Evolutionary conservation across 2,329 filamentous ascomycete species (phyloP).

Genomic region (Cephalotrichum gorgonifer): DNA sequence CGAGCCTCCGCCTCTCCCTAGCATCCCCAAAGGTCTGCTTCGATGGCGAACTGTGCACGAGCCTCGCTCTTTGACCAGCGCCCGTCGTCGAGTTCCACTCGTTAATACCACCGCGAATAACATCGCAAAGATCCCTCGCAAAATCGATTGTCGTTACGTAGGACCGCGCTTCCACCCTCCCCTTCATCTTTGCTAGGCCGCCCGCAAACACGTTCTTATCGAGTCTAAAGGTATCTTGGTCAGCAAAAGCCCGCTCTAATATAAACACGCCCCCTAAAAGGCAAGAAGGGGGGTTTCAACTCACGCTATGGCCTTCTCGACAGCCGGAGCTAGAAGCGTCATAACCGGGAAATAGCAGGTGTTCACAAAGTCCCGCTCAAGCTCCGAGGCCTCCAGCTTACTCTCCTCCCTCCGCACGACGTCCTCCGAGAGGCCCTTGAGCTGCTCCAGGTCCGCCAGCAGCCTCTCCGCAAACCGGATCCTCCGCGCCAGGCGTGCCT

Average conservation of each 20-base stretch:
- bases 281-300: slow-evolving; percentile 23
- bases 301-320: slow-evolving; percentile 74
- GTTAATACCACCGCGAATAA: slow-evolving; percentile 43
- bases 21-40: slow-evolving; percentile 54
- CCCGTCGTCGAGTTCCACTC: slow-evolving; percentile 18
- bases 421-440: slow-evolving; percentile 59
- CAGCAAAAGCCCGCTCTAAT: slow-evolving; percentile 24
- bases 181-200: slow-evolving; percentile 38
- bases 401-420: slow-evolving; percentile 66
- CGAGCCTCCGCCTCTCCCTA: slow-evolving; percentile 73
- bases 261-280: not conserved
- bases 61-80: slow-evolving; percentile 11
- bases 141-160: slow-evolving; percentile 51
- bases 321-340: slow-evolving; percentile 62
- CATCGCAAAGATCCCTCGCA: slow-evolving; percentile 42
- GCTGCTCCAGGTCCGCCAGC: slow-evolving; percentile 64
- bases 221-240: slow-evolving; percentile 32
- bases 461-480: slow-evolving; percentile 80
- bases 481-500: slow-evolving; percentile 64
- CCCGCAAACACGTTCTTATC: slow-evolving; percentile 52
- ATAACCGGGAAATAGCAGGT: slow-evolving; percentile 85
- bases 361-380: slow-evolving; percentile 73
- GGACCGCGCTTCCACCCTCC: slow-evolving; percentile 41
- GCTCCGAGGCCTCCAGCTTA: slow-evolving; percentile 67
- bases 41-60: slow-evolving; percentile 18